Percentiles rank a stretch among this genome's conserved stretches.
Conservation (phyloP, 192 early-diverging fungal species). For the Dissophora globulifera region DNA sequence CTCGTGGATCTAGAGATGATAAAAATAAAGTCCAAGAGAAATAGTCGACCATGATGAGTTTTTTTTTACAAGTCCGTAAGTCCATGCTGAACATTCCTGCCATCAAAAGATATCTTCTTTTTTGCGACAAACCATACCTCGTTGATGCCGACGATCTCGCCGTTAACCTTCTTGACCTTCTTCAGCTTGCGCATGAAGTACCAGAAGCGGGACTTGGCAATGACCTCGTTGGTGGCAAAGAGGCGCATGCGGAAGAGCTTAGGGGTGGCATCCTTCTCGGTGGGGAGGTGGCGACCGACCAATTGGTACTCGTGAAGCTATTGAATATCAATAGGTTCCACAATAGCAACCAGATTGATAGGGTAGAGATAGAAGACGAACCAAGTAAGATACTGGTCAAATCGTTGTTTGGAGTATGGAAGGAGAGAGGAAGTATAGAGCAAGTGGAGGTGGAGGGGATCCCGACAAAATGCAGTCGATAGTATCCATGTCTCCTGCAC, state of each 20-base stretch:
- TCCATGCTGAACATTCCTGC: too few relatives aligned
- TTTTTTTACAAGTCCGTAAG: too few relatives aligned
- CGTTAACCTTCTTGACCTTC: constrained; percentile 99
- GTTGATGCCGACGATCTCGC: constrained; percentile 98
- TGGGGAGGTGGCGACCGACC: constrained; percentile 94
- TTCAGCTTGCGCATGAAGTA: constrained; percentile 99
- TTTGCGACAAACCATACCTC: constrained; percentile 66
- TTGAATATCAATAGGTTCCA: constrained; percentile 25
- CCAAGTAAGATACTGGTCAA: constrained; percentile 31
- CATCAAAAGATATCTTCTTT: not conserved
- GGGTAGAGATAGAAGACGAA: constrained; percentile 10
- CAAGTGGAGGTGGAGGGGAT: not conserved
- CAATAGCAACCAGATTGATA: constrained; percentile 12
- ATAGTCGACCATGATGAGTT: too few relatives aligned
- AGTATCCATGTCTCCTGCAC: too few relatives aligned
- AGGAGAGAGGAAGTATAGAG: too few relatives aligned
- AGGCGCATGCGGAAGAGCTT: constrained; percentile 81
- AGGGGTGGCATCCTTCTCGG: constrained; percentile 90
- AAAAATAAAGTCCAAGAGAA: not conserved
- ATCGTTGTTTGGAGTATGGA: not conserved
- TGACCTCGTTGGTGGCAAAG: constrained; percentile 96
- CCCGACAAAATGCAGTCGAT: not conserved
- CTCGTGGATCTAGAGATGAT: constrained; percentile 84
- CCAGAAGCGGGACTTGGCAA: constrained; percentile 99
- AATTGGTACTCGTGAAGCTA: constrained; percentile 74